These are phyloP conservation scores for Aspergillus bridgeri DNA, from an alignment of 495 filamentous ascomycete species.

Conservation along the genomic window DNA sequence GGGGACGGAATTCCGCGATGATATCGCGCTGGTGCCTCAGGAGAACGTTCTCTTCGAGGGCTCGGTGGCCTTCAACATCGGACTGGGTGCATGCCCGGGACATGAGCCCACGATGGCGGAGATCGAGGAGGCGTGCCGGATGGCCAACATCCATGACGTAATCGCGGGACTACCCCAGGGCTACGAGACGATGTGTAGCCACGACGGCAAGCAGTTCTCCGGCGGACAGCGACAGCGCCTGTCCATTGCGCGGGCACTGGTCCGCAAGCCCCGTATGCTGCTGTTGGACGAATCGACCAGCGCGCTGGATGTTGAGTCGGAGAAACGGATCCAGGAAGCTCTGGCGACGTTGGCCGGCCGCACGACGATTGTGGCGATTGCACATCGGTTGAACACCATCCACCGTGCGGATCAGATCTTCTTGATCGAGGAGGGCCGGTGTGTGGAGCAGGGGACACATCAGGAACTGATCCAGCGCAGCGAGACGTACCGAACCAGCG, in stretches of 20 bases:
- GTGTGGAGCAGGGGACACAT: slow-evolving; percentile 68
- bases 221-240: slow-evolving; percentile 76
- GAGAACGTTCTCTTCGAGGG: slow-evolving; percentile 53
- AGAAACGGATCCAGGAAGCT: slow-evolving; percentile 65
- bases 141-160: slow-evolving; percentile 57
- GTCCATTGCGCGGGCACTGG: slow-evolving; percentile 69
- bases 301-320: slow-evolving; percentile 66
- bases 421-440: slow-evolving; percentile 62
- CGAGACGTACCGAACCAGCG: slow-evolving; percentile 57
- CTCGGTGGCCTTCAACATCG: slow-evolving; percentile 51
- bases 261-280: slow-evolving; percentile 63
- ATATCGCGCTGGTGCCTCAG: slow-evolving; percentile 53
- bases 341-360: slow-evolving; percentile 61
- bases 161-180: slow-evolving; percentile 55
- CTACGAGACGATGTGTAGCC: slow-evolving; percentile 62
- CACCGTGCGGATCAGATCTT: slow-evolving; percentile 71
- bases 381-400: slow-evolving; percentile 73
- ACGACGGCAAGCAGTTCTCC: slow-evolving; percentile 58
- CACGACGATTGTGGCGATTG: slow-evolving; percentile 73
- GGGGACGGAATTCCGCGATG: slow-evolving; percentile 42
- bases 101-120: slow-evolving; percentile 45
- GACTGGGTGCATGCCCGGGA: slow-evolving; percentile 44
- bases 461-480: slow-evolving; percentile 57
- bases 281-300: slow-evolving; percentile 76
- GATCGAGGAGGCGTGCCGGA: slow-evolving; percentile 52